phyloP scores from a whole-genome alignment of 1,284 basidiomycete genomes.

The Rhodotorula mucilaginosa region DNA sequence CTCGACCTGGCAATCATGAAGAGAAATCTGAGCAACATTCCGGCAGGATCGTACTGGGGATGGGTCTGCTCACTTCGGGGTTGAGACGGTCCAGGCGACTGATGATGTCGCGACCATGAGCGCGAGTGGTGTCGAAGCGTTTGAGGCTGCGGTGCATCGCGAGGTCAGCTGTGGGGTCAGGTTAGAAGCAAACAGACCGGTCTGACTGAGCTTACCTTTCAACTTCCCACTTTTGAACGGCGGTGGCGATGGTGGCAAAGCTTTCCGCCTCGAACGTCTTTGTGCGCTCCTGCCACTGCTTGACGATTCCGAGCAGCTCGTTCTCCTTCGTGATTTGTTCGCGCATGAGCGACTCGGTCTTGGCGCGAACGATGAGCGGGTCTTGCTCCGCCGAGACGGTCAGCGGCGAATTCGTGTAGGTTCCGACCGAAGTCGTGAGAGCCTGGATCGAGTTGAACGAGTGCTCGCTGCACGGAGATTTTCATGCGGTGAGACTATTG shows the following conservation, averaged over 20 bases:
- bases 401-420: slow-evolving; percentile 4
- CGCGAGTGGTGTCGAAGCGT: not conserved
- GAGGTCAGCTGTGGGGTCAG: not conserved
- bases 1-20: slow-evolving; percentile 21
- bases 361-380: slow-evolving; percentile 26
- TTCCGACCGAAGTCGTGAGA: slow-evolving; percentile 5
- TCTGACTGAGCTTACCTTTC: slow-evolving; percentile 11
- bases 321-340: slow-evolving; percentile 34
- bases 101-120: not conserved
- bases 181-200: not conserved
- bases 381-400: slow-evolving; percentile 16
- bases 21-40: not conserved
- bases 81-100: slow-evolving; percentile 15
- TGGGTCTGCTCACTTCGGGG: not conserved
- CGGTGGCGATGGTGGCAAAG: slow-evolving; percentile 4
- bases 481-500: not conserved
- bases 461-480: slow-evolving; percentile 1
- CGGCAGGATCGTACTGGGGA: too few relatives aligned
- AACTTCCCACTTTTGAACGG: slow-evolving; percentile 23
- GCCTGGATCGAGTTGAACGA: slow-evolving; percentile 9
- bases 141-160: slow-evolving; percentile 9
- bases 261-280: slow-evolving; percentile 24
- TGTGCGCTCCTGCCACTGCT: slow-evolving; percentile 27
- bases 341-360: slow-evolving; percentile 25
- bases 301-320: slow-evolving; percentile 24